phyloP scores from a whole-genome alignment of 2,329 filamentous ascomycete genomes.

The Daldinia sp. region DNA sequence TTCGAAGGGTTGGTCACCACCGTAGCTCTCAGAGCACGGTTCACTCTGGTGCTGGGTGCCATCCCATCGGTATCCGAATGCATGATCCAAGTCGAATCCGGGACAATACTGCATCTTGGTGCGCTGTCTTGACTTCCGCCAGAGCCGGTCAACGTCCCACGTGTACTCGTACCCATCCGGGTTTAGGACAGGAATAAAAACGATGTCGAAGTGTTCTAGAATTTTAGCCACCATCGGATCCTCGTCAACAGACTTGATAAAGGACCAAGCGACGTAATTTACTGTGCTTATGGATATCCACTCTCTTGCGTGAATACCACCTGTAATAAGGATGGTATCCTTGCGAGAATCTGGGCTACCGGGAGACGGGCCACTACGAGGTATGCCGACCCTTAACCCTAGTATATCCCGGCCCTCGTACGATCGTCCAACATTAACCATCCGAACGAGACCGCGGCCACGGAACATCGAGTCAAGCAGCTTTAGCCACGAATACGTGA shows the following conservation, averaged over 20 bases:
- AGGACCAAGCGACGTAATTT: constrained; percentile 88
- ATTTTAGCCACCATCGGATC: constrained; percentile 78
- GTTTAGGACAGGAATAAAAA: constrained; percentile 90
- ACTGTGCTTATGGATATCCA: constrained; percentile 96
- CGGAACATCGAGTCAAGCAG: constrained; percentile 87
- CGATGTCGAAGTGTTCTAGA: constrained; percentile 85
- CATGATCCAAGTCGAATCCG: constrained; percentile 89
- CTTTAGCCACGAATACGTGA: constrained; percentile 89
- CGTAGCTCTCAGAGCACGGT: constrained; percentile 91
- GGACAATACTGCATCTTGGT: constrained; percentile 86
- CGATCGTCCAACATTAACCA: constrained; percentile 83
- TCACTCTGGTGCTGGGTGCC: constrained; percentile 74
- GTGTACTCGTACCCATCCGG: constrained; percentile 95
- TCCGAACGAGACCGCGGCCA: constrained; percentile 75
- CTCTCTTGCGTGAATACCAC: constrained; percentile 92
- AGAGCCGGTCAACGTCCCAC: constrained; percentile 90
- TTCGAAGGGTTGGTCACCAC: constrained; percentile 85
- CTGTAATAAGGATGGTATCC: constrained; percentile 84
- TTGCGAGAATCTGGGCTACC: constrained; percentile 60
- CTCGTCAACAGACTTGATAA: constrained; percentile 86
- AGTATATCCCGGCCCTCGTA: constrained; percentile 90
- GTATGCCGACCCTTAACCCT: constrained; percentile 79
- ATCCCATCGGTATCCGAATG: constrained; percentile 89
- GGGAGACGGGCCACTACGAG: constrained; percentile 49
- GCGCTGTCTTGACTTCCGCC: constrained; percentile 92